Percentiles rank a stretch among this genome's conserved stretches.
Conservation (phyloP, 768 basidiomycete genomes). For the Phlebiopsis gigantea region DNA sequence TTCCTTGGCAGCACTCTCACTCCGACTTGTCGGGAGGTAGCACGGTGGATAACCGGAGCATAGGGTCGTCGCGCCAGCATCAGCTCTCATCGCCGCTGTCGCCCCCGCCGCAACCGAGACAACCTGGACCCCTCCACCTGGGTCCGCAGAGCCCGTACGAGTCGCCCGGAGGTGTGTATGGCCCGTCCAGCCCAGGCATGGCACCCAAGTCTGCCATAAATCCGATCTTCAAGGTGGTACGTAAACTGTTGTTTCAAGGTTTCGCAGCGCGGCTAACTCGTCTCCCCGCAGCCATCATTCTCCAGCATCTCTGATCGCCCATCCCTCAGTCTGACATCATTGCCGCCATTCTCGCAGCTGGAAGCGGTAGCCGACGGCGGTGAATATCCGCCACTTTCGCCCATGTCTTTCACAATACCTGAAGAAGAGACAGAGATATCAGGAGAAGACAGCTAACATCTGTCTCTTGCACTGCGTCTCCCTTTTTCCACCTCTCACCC, state of each 20-base stretch:
- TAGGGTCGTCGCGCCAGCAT: constrained; percentile 16
- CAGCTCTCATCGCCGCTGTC: constrained; percentile 19
- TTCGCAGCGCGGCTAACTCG: background rate
- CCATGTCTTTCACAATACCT: constrained; percentile 63
- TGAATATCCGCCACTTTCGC: constrained; percentile 66
- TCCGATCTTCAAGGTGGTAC: constrained; percentile 88
- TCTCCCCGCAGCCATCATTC: constrained; percentile 17
- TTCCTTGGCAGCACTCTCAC: constrained; percentile 26
- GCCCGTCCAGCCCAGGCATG: constrained; percentile 55
- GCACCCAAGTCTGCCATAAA: constrained; percentile 70
- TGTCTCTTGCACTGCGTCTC: constrained; percentile 12
- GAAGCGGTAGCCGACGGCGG: constrained; percentile 81
- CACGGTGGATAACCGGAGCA: constrained; percentile 17
- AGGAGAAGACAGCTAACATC: constrained; percentile 23
- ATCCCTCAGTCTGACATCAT: constrained; percentile 38
- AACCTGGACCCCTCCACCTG: constrained; percentile 34
- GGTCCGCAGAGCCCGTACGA: constrained; percentile 43
- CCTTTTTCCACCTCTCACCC: background rate
- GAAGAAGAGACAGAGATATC: constrained; percentile 35
- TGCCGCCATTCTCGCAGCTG: constrained; percentile 77
- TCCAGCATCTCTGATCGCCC: constrained; percentile 17
- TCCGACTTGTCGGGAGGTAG: constrained; percentile 17
- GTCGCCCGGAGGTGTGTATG: constrained; percentile 39
- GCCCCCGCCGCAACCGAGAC: constrained; percentile 23
- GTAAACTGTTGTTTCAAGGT: constrained; percentile 22